These are phyloP conservation scores for Russula abietina DNA, from an alignment of 768 basidiomycete genomes.

Conservation along the genomic window DNA sequence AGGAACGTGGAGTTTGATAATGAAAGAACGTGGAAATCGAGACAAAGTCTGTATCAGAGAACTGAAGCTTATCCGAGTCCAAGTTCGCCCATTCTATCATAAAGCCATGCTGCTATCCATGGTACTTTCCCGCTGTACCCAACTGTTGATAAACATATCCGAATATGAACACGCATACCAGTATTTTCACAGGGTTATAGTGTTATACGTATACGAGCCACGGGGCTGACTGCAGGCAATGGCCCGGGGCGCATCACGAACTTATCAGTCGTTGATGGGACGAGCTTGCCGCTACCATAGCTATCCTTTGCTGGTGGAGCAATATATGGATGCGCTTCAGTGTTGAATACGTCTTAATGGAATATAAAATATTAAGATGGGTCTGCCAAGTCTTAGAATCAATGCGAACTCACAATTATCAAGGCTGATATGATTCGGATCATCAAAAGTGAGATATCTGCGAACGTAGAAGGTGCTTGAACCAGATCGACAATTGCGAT, in stretches of 20 bases:
- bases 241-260: not conserved
- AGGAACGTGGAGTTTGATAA: not conserved
- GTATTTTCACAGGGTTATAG: not conserved
- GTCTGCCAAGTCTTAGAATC: not conserved
- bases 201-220: slow-evolving; percentile 13
- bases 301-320: slow-evolving; percentile 24
- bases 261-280: slow-evolving; percentile 13
- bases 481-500: not conserved
- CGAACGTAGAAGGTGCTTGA: not conserved
- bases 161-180: not conserved
- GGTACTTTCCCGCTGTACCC: too few relatives aligned
- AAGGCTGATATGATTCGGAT: slow-evolving; percentile 56
- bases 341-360: slow-evolving; percentile 38
- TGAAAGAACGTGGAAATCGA: too few relatives aligned
- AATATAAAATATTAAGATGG: not conserved
- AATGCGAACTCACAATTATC: slow-evolving; percentile 48
- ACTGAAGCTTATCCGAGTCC: not conserved
- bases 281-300: slow-evolving; percentile 34
- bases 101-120: slow-evolving; percentile 10
- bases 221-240: slow-evolving; percentile 28
- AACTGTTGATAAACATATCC: not conserved
- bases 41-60: not conserved
- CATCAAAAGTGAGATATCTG: slow-evolving; percentile 70
- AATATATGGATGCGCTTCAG: slow-evolving; percentile 19
- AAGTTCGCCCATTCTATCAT: not conserved